Percentiles rank a stretch among this genome's conserved stretches.
These are phyloP conservation scores for Boletellus dicymbophilus DNA, from an alignment of 1,284 basidiomycete genomes.

Conservation along the genomic window DNA sequence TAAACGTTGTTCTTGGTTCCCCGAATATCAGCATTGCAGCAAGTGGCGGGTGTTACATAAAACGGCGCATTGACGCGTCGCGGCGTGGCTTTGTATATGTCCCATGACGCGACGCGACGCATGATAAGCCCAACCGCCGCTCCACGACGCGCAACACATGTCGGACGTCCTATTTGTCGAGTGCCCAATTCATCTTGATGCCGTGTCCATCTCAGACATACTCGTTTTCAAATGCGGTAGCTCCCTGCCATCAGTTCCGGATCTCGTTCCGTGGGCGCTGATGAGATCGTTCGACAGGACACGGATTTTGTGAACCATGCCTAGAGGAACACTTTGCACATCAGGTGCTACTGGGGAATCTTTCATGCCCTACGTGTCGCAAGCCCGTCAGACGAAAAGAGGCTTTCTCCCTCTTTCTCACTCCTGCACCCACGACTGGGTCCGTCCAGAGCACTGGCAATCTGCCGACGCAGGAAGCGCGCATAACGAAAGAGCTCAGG, in stretches of 20 bases:
- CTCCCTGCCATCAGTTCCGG: conserved; percentile 6
- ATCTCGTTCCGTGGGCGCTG: conserved; percentile 9
- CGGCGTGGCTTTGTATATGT: background rate
- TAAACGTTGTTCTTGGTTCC: too few species aligned
- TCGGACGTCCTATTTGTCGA: conserved; percentile 28
- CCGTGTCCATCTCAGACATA: conserved; percentile 28
- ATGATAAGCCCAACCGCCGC: background rate
- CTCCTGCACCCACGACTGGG: conserved; percentile 15
- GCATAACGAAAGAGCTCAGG: conserved; percentile 16
- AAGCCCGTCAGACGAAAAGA: conserved; percentile 29
- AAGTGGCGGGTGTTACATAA: too few species aligned
- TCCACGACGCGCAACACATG: conserved; percentile 7
- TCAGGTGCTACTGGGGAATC: background rate
- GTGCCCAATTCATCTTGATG: conserved; percentile 33
- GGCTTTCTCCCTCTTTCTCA: conserved; percentile 28
- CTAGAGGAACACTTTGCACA: conserved; percentile 24
- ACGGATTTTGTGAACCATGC: conserved; percentile 33
- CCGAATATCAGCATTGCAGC: too few species aligned
- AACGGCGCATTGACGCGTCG: too few species aligned
- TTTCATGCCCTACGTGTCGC: conserved; percentile 30
- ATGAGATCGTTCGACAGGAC: conserved; percentile 22
- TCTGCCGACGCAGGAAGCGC: conserved; percentile 5
- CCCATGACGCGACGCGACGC: background rate
- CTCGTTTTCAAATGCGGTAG: conserved; percentile 34
- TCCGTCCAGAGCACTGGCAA: conserved; percentile 1